Conservation (phyloP, 345 rosid genomes). For the Mallotus nudiflorus region DNA sequence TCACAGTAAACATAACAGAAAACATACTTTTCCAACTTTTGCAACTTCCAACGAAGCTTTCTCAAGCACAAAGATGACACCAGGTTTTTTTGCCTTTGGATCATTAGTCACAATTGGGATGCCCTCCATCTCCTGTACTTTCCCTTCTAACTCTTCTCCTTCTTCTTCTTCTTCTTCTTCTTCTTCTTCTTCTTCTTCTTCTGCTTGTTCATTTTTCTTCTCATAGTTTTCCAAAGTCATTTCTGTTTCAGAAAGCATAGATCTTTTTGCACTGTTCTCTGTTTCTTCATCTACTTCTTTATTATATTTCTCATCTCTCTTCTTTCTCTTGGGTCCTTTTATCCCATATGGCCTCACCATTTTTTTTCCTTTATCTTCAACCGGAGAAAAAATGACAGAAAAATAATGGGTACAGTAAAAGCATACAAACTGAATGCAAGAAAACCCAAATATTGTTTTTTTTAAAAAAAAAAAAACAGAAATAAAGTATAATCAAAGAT, state of each 20-base stretch:
- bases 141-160: conserved; percentile 31
- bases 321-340: conserved; percentile 67
- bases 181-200: no score
- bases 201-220: conserved; percentile 11
- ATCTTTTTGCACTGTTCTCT: conserved; percentile 22
- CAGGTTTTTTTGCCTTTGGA: conserved; percentile 33
- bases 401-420: neutral
- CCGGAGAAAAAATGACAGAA: neutral
- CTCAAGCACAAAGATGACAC: conserved; percentile 75
- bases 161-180: conserved; percentile 25
- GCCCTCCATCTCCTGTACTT: conserved; percentile 44
- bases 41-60: conserved; percentile 86
- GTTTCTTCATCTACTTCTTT: conserved; percentile 42
- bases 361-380: conserved; percentile 19
- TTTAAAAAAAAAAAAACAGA: neutral
- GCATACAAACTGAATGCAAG: neutral
- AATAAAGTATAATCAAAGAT: no score
- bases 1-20: neutral
- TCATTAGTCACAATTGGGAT: conserved; percentile 48
- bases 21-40: conserved; percentile 85
- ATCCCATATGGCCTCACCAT: conserved; percentile 71
- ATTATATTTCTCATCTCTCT: conserved; percentile 56
- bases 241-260: neutral
- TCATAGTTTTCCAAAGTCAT: neutral
- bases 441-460: neutral